phyloP scores from a whole-genome alignment of 164 flowering plant genomes.

The Vitis labrusca region DNA sequence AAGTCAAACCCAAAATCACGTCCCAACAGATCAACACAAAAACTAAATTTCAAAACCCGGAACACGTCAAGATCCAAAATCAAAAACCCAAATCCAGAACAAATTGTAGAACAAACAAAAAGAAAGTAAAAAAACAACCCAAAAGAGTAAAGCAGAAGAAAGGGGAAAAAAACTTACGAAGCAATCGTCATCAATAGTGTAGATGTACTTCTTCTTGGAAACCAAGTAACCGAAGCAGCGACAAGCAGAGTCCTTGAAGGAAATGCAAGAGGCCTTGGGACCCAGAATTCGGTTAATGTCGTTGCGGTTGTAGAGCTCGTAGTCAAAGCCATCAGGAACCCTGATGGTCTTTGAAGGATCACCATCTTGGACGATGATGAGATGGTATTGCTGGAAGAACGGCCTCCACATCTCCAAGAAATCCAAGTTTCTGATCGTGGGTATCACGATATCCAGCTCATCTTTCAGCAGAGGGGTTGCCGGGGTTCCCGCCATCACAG shows the following conservation, averaged over 20 bases:
- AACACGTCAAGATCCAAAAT: neutral
- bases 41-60: slow-evolving; percentile 2
- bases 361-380: slow-evolving; percentile 86
- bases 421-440: slow-evolving; percentile 80
- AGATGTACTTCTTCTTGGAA: slow-evolving; percentile 89
- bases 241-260: slow-evolving; percentile 95
- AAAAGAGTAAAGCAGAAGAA: slow-evolving; percentile 4
- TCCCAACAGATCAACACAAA: neutral
- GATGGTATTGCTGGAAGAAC: slow-evolving; percentile 66
- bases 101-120: neutral
- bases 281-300: slow-evolving; percentile 76
- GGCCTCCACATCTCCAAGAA: slow-evolving; percentile 93
- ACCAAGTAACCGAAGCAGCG: slow-evolving; percentile 86
- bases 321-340: slow-evolving; percentile 91
- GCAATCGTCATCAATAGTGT: slow-evolving; percentile 91
- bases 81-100: slow-evolving; percentile 5
- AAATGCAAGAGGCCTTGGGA: slow-evolving; percentile 79
- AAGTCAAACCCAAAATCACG: neutral
- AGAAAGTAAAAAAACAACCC: neutral
- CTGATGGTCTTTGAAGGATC: slow-evolving; percentile 65
- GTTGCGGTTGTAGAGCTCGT: slow-evolving; percentile 79
- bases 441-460: slow-evolving; percentile 83
- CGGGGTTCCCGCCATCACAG: slow-evolving; percentile 19
- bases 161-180: slow-evolving; percentile 52
- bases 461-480: slow-evolving; percentile 60